Evolutionary conservation across 768 basidiomycete species (phyloP), one percentile per base, ranked within the genome.

Genomic region (Russula griseocarnosa): DNA sequence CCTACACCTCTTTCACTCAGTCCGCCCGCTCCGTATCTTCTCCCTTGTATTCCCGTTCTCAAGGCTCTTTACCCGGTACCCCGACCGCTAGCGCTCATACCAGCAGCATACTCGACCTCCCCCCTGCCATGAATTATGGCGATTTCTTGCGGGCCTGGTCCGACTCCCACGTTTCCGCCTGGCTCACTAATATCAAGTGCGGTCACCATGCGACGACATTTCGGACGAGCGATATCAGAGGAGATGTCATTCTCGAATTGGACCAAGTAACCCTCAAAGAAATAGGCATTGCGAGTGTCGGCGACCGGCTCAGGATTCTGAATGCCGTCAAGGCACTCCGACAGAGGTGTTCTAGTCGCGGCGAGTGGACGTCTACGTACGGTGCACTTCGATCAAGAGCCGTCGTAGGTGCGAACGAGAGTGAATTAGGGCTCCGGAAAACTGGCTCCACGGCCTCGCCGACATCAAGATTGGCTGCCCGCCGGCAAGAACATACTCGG

Each of bases 191-290:
- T 20, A 86, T 90, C 70, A 89, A 85, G 70, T 94, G 93, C 70
- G 81, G 76, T 0, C 79, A 79, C 44, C 88, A 87, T 71, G 83
- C 86, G 11, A 74, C 79, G 9, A 78, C 81, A 0, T 99, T 99
- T 78, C 83, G 80, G 54, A 79, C 82, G 5, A 90, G 96, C 76
- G 96, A 99, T 72, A 96, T 99, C 70, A 78, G 92, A 56, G 94
- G 96, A 6, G 89, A 92, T 71, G 86, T 99, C 24, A 76, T 99
- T 20, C 80, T 98, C 55, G 97, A 99, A 67, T 78, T 98, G 51
- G 96, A 98, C 71, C 91, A 94, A 74, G 74, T 78, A 8, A 88
- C 86, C 2, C 77, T 99, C 55, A 92, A 87, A 72, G 97, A 99
- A 75, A 91, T 98, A 85, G 90, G 90, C 16, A 83, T 99, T 32